Base-by-base conservation (phyloP, 2,329 filamentous ascomycete genomes). In the Paradendryphiella salina region DNA sequence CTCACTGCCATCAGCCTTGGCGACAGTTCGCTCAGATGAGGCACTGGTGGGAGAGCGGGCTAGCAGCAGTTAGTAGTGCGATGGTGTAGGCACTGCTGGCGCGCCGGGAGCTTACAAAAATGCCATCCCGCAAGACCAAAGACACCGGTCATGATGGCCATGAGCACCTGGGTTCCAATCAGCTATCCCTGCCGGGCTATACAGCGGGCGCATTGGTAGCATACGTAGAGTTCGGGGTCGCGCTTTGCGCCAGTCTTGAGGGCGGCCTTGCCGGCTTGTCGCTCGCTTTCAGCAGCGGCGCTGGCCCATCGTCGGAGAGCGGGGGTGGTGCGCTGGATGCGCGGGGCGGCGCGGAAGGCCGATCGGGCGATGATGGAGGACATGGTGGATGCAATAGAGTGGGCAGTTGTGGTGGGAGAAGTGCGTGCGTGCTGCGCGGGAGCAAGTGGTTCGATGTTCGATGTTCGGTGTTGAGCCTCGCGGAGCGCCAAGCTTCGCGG, bases 111-210 rank as follows among this genome's bases (percentile, higher is more conserved):
- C 77, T 72, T 82, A 89, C 88, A 88, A 69, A 94, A 89, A 79
- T 92, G 90, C 85, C 86, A 96, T 73, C 93, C 93, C 63, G 90
- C 93, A 67, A 94, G 85, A 70, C 86, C 86, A 71, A 96, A 88
- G 67, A 90, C 88, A 74, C 87, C 86, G 67, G 88, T 86, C 90
- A 97, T 96, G 75, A 97, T 86, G 71, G 85, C 89, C 60, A 92
- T 84, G 62, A 99, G 88, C 71, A 97, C 85, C 94, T 97, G 69
- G 51, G 29, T 36, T 37, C 46, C 37, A 50, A 62, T 71, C 60
- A 71, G 67, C 65, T 40, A 43, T 46, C 49, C 31, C 13, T 32
- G 13, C 29, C 35, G 10, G 26, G 4, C 20, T 13, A 7, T 15
- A 2, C 10, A 17, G 15, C 14, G 18, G 7, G 60, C 18, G 20